Evolutionary conservation across 2,329 filamentous ascomycete species (phyloP).

Genomic region (Alternaria sp.): DNA sequence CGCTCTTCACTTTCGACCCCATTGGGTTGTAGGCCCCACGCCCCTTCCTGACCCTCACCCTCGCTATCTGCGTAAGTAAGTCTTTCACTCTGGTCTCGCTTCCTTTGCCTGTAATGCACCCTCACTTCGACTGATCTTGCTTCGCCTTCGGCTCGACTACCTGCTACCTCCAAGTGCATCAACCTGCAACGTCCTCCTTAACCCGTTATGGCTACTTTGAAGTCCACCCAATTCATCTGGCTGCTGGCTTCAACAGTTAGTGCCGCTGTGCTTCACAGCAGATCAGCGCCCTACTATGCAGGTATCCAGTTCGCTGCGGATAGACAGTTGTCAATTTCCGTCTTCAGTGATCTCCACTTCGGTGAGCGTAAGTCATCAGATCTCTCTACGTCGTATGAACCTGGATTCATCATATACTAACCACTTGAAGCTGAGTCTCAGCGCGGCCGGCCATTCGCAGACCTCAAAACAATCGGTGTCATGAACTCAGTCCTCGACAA

Average conservation of each 20-base stretch:
- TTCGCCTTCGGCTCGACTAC: background rate
- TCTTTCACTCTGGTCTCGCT: background rate
- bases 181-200: background rate
- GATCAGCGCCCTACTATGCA: slow-evolving; percentile 21
- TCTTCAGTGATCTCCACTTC: slow-evolving; percentile 75
- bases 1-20: background rate
- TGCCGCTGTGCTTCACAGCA: slow-evolving; percentile 4
- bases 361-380: slow-evolving; percentile 64
- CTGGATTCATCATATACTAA: slow-evolving; percentile 2
- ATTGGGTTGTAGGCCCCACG: background rate
- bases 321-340: slow-evolving; percentile 57
- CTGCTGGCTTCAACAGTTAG: slow-evolving; percentile 10
- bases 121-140: background rate
- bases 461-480: slow-evolving; percentile 63
- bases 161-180: background rate
- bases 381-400: background rate
- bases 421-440: slow-evolving; percentile 11
- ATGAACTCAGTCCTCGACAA: slow-evolving; percentile 64
- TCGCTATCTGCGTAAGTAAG: background rate
- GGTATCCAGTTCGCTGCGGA: slow-evolving; percentile 37
- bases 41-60: background rate
- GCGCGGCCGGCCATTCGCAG: slow-evolving; percentile 50
- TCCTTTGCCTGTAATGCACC: background rate
- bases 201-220: slow-evolving; percentile 21
- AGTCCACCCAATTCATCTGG: slow-evolving; percentile 16